Evolutionary conservation across 345 rosid species (phyloP).

Genomic region (Iberis pinnata): DNA sequence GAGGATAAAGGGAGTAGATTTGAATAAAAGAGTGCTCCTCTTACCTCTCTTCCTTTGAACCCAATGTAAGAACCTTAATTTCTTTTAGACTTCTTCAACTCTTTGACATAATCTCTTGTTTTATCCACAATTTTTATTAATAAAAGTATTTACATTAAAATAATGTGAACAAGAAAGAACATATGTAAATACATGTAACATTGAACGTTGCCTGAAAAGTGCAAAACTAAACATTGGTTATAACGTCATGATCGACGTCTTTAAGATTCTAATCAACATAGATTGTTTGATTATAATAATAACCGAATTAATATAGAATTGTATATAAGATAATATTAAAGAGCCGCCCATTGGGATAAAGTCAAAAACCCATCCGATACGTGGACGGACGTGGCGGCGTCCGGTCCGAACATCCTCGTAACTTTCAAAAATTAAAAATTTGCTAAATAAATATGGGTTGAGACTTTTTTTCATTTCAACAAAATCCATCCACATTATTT

Average conservation of each 20-base stretch:
- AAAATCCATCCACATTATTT: no score
- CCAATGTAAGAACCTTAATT: conserved; percentile 26
- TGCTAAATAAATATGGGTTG: no score
- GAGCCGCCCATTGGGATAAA: conserved; percentile 26
- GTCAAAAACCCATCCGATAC: conserved; percentile 7
- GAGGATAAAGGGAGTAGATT: conserved; percentile 14
- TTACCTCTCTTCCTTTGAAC: conserved; percentile 14
- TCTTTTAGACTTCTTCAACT: background rate
- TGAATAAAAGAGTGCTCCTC: conserved; percentile 17
- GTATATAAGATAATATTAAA: background rate
- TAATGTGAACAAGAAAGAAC: background rate
- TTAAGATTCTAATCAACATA: conserved; percentile 1
- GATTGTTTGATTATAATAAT: background rate
- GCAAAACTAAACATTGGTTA: conserved; percentile 1
- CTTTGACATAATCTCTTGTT: background rate
- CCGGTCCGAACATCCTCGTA: conserved; percentile 18
- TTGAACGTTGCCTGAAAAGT: conserved; percentile 15
- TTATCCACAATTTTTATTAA: background rate
- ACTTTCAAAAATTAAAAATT: no score
- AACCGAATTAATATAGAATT: conserved; percentile 15
- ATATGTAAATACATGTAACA: conserved; percentile 6
- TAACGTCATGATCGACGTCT: conserved; percentile 18
- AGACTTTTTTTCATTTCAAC: no score
- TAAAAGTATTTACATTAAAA: no score
- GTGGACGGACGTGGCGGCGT: conserved; percentile 18